Evolutionary conservation across 1,139 yeast genomes (phyloP), one percentile per base, ranked within the genome.

Genomic region (Saccharomycopsis hybrid): DNA sequence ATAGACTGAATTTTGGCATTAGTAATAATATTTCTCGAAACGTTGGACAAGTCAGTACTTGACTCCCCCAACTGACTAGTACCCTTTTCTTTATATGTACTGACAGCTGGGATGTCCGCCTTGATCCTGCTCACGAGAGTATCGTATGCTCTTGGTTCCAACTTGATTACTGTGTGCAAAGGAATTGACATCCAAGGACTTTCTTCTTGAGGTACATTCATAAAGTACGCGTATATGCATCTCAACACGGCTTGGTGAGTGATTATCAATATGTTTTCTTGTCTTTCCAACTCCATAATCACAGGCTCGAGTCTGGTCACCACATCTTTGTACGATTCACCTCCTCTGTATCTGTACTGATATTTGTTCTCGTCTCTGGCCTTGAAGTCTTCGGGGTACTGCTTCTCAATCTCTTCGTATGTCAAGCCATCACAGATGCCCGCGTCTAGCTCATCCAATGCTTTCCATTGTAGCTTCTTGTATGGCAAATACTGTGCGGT

Each of bases 101-200:
- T 83, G 5, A 92, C 99, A 0, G 98, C 98, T 1, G 98, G 97
- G 51, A 92, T 92, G 64, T 92, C 89, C 0, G 97, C 97, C 58
- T 89, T 88, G 51, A 92, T 85, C 57, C 95, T 74, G 29, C 92
- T 85, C 39, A 90, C 97, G 44, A 82, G 68, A 0, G 98, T 92
- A 50, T 83, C 84, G 64, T 88, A 90, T 1, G 98, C 97, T 53
- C 95, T 75, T 7, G 97, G 97, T 65, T 94, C 97, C 57, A 92
- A 73, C 62, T 88, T 85, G 60, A 92, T 92, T 64, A 92, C 72
- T 0, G 98, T 92, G 64, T 92, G 99, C 61, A 92, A 72, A 5
- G 99, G 99, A 51, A 92, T 95, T 46, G 95, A 88, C 96, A 92
- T 90, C 97, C 98, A 92, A 3, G 99, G 99, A 54, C 90, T 80